Percentiles rank a stretch among this genome's conserved stretches.
phyloP scores from a whole-genome alignment of 768 basidiomycete species.

The Brasilioporus rufonigricans region DNA sequence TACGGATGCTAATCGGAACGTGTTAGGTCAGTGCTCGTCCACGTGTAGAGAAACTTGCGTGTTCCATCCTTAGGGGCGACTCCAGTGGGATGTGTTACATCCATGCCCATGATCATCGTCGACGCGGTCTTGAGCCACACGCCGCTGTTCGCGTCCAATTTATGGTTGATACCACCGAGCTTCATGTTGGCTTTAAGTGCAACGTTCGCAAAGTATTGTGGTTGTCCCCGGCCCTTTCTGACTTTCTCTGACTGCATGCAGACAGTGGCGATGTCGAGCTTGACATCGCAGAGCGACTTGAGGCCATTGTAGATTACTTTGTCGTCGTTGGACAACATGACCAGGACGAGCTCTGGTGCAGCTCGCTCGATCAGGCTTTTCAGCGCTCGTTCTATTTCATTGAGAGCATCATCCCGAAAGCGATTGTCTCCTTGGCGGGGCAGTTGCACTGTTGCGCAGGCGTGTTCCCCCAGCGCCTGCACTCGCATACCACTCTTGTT shows the following conservation, averaged over 20 bases:
- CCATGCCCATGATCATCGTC: conserved; percentile 58
- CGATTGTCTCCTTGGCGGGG: conserved; percentile 51
- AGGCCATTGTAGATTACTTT: conserved; percentile 47
- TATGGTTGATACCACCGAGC: conserved; percentile 53
- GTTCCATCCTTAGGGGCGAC: conserved; percentile 53
- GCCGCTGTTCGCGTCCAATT: conserved; percentile 38
- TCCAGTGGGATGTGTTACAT: conserved; percentile 70
- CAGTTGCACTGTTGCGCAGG: conserved; percentile 39
- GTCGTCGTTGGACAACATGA: conserved; percentile 48
- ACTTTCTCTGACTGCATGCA: conserved; percentile 73
- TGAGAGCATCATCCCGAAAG: conserved; percentile 48
- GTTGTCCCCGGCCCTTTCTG: conserved; percentile 44
- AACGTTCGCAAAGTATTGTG: conserved; percentile 54
- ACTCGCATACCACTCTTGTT: conserved; percentile 61
- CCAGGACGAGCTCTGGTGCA: conserved; percentile 33
- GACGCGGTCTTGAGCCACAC: conserved; percentile 39
- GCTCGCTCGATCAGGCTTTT: not conserved
- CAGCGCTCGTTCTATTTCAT: conserved; percentile 11
- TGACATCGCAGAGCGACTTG: conserved; percentile 49
- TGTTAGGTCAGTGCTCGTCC: not conserved
- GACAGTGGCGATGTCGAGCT: conserved; percentile 54
- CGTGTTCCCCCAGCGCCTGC: conserved; percentile 15
- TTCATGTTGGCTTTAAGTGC: conserved; percentile 58
- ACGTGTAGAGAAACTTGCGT: conserved; percentile 20
- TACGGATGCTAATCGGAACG: conserved; percentile 38